Evolutionary conservation across 768 basidiomycete genomes (phyloP).

Genomic region (Tulasnella sp.): DNA sequence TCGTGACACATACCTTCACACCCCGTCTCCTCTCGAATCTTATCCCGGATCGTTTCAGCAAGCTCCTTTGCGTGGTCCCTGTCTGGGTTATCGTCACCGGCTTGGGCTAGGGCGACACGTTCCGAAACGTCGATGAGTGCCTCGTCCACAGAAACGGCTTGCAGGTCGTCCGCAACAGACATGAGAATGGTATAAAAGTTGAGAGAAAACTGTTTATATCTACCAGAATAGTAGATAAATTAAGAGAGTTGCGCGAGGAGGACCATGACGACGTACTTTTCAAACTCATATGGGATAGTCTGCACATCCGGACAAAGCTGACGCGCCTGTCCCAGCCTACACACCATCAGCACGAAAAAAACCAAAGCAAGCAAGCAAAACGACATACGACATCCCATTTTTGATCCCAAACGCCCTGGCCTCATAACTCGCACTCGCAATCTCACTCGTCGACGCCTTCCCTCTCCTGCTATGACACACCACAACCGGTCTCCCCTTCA

Average conservation of each 20-base stretch:
- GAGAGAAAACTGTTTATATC: conserved; percentile 73
- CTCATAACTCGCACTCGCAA: conserved; percentile 91
- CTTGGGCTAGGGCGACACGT: conserved; percentile 30
- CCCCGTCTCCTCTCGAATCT: conserved; percentile 63
- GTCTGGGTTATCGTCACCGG: conserved; percentile 16
- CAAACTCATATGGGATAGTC: conserved; percentile 91
- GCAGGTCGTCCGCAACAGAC: conserved; percentile 76
- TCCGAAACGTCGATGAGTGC: conserved; percentile 81
- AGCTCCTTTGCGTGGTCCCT: conserved; percentile 59
- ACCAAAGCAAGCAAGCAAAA: neutral
- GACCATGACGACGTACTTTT: conserved; percentile 36
- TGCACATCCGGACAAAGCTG: conserved; percentile 57
- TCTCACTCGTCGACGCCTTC: conserved; percentile 75
- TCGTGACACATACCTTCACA: conserved; percentile 54
- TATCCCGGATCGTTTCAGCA: conserved; percentile 67
- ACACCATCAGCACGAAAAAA: neutral
- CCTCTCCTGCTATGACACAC: conserved; percentile 87
- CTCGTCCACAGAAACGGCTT: conserved; percentile 95
- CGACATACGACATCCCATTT: conserved; percentile 83
- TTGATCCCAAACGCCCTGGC: conserved; percentile 76
- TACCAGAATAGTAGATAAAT: conserved; percentile 25
- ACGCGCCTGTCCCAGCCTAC: conserved; percentile 66
- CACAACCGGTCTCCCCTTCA: conserved; percentile 79
- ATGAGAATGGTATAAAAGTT: conserved; percentile 90
- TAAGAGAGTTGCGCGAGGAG: neutral